Conservation (phyloP, 371 early-diverging fungal species). For the Syncephalastrum monosporum region DNA sequence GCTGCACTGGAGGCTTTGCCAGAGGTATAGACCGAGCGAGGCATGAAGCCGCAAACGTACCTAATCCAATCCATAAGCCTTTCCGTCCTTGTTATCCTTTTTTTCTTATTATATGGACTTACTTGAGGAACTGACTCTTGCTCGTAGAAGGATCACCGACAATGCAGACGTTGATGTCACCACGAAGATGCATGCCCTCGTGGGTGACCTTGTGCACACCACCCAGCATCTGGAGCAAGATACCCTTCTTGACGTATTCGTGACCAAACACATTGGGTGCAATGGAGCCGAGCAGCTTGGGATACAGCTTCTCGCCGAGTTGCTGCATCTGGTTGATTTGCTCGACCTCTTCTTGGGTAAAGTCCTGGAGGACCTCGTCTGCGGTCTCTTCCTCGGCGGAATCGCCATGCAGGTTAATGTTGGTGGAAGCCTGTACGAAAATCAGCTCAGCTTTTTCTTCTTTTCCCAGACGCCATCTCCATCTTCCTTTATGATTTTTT, state of each 20-base stretch:
- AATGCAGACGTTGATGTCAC: constrained; percentile 99
- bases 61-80: constrained; percentile 22
- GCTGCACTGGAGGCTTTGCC: constrained; percentile 99
- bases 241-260: constrained; percentile 96
- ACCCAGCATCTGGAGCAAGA: constrained; percentile 95
- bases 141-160: constrained; percentile 99
- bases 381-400: constrained; percentile 61
- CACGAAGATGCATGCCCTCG: constrained; percentile 95
- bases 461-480: background rate
- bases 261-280: constrained; percentile 98
- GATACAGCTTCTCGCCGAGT: constrained; percentile 58
- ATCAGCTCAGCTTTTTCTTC: background rate
- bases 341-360: constrained; percentile 73
- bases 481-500: background rate
- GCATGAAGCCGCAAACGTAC: constrained; percentile 86
- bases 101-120: constrained; percentile 15
- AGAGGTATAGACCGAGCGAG: constrained; percentile 96
- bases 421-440: constrained; percentile 26
- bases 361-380: constrained; percentile 57
- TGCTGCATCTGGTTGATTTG: constrained; percentile 76
- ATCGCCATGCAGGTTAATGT: constrained; percentile 52
- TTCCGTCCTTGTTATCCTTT: too few relatives aligned
- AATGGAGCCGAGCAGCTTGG: constrained; percentile 79
- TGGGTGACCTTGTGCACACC: constrained; percentile 94
- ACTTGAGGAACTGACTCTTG: constrained; percentile 97